Evolutionary conservation across 2,329 filamentous ascomycete species (phyloP).

Genomic region (Calonectria hongkongensis): DNA sequence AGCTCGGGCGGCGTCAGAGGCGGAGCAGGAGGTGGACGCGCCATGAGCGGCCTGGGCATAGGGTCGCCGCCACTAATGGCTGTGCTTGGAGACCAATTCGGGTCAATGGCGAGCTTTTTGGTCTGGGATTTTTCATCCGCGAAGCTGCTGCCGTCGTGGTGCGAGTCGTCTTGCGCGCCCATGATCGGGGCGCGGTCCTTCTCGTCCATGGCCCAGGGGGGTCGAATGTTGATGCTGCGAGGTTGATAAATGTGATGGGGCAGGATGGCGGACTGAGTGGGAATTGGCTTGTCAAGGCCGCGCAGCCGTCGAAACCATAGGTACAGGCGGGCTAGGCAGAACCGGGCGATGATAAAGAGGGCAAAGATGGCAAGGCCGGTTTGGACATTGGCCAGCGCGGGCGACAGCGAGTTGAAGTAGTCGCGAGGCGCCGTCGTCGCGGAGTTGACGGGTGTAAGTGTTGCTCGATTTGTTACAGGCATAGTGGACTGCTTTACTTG

Average conservation of each 20-base stretch:
- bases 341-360: constrained; percentile 59
- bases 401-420: constrained; percentile 58
- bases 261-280: constrained; percentile 43
- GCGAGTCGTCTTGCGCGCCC: constrained; percentile 34
- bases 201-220: constrained; percentile 54
- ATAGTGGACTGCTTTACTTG: constrained; percentile 54
- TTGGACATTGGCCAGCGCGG: constrained; percentile 55
- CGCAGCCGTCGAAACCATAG: constrained; percentile 55
- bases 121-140: constrained; percentile 39
- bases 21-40: constrained; percentile 66
- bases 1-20: constrained; percentile 70
- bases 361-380: constrained; percentile 59
- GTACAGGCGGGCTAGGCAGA: constrained; percentile 53
- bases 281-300: constrained; percentile 50
- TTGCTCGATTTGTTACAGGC: constrained; percentile 58
- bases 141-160: constrained; percentile 23
- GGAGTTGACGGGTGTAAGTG: constrained; percentile 55
- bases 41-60: constrained; percentile 57
- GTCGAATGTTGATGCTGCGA: constrained; percentile 43
- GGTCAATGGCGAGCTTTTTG: constrained; percentile 52
- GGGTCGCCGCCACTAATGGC: constrained; percentile 50
- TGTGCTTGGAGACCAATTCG: constrained; percentile 49
- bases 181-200: constrained; percentile 45
- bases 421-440: constrained; percentile 50
- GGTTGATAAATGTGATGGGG: constrained; percentile 46